Evolutionary conservation across 331 rosid genomes (phyloP).

Genomic region (Quercus tomentella): DNA sequence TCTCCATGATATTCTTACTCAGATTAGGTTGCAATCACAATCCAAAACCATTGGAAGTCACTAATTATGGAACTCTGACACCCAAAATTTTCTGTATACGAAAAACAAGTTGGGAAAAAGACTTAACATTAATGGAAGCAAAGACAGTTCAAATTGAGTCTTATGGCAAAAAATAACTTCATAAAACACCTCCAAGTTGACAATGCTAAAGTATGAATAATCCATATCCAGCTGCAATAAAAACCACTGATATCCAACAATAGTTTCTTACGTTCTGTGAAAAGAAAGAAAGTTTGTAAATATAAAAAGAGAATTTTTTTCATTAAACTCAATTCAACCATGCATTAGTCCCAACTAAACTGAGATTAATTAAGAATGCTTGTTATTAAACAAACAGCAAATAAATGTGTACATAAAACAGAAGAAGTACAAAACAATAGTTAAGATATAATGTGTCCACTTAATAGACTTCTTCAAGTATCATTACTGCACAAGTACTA

Average conservation of each 20-base stretch:
- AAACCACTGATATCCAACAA: not conserved
- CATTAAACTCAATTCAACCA: too few species aligned
- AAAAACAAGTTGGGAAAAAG: not conserved
- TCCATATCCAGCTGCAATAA: not conserved
- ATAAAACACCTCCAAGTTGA: not conserved
- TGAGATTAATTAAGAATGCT: too few species aligned
- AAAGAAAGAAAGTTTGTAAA: too few species aligned
- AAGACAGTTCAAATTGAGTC: not conserved
- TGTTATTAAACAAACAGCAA: not conserved
- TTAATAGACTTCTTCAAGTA: too few species aligned
- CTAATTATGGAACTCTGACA: not conserved
- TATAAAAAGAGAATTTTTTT: too few species aligned
- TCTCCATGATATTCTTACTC: not conserved
- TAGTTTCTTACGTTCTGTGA: too few species aligned
- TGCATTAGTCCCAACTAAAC: too few species aligned
- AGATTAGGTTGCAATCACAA: not conserved
- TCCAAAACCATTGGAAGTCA: not conserved
- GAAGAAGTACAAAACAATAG: not conserved
- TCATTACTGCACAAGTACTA: not conserved
- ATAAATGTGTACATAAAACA: not conserved
- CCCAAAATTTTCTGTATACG: not conserved
- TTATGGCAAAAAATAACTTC: not conserved
- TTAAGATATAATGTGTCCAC: not conserved
- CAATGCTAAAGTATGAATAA: not conserved
- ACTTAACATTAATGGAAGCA: not conserved